Evolutionary conservation across 768 basidiomycete species (phyloP).

Genomic region (Suillus plorans): DNA sequence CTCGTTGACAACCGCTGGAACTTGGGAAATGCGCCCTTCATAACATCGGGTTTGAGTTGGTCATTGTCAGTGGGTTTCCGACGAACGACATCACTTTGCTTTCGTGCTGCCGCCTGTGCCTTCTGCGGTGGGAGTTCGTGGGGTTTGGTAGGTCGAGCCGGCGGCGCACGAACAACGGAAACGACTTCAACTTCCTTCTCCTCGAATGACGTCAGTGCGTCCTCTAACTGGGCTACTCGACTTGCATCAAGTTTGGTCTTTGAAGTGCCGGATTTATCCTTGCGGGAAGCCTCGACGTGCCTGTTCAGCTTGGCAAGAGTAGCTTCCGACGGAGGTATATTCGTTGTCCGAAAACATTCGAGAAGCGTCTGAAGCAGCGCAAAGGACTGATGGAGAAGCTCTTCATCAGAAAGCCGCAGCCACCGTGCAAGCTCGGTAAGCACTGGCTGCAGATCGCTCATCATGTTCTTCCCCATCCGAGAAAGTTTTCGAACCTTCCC

Average conservation of each 20-base stretch:
- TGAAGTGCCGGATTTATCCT: slow-evolving; percentile 40
- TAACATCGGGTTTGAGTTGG: slow-evolving; percentile 36
- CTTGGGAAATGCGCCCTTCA: slow-evolving; percentile 38
- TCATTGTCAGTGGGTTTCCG: slow-evolving; percentile 19
- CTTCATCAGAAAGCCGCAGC: slow-evolving; percentile 91
- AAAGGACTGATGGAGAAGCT: slow-evolving; percentile 87
- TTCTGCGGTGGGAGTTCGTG: slow-evolving; percentile 19
- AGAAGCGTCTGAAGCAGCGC: slow-evolving; percentile 79
- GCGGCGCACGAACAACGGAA: slow-evolving; percentile 28
- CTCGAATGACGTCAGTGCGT: slow-evolving; percentile 63
- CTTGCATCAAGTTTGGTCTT: slow-evolving; percentile 54
- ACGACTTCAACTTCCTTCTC: slow-evolving; percentile 61
- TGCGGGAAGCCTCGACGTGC: slow-evolving; percentile 59
- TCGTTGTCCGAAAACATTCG: slow-evolving; percentile 67
- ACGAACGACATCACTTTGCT: neutral
- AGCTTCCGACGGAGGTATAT: slow-evolving; percentile 51
- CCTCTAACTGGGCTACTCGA: slow-evolving; percentile 65
- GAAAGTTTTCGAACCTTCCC: slow-evolving; percentile 50
- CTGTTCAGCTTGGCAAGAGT: slow-evolving; percentile 68
- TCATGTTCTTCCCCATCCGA: slow-evolving; percentile 68
- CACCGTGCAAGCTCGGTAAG: slow-evolving; percentile 79
- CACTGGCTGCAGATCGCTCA: slow-evolving; percentile 73
- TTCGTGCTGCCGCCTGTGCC: slow-evolving; percentile 16
- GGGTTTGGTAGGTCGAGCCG: slow-evolving; percentile 10
- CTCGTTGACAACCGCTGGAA: slow-evolving; percentile 38